These are phyloP conservation scores for Chlorella vulgaris DNA, from an alignment of 139 green algal genomes.

Conservation along the genomic window DNA sequence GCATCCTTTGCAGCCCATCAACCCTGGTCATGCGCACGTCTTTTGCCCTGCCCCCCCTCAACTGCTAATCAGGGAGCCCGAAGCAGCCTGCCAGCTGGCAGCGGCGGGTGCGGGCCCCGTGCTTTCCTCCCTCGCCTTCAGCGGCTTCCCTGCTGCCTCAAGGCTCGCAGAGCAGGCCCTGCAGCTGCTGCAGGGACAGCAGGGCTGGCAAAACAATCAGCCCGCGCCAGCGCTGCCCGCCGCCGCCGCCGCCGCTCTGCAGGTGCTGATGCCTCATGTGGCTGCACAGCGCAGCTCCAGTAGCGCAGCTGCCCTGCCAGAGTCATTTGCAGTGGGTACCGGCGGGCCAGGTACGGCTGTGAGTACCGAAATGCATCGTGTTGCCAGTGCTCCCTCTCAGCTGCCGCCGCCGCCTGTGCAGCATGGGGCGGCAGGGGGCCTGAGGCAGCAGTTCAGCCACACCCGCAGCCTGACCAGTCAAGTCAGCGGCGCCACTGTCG, in stretches of 20 bases:
- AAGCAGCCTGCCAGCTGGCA: not conserved
- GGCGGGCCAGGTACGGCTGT: too few species aligned
- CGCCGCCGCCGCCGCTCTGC: too few species aligned
- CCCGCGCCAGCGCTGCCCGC: too few species aligned
- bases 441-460: too few species aligned
- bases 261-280: not conserved
- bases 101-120: not conserved
- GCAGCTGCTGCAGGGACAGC: not conserved
- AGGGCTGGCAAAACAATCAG: not conserved
- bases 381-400: not conserved
- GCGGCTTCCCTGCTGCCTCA: not conserved
- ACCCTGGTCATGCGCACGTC: too few species aligned
- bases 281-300: not conserved
- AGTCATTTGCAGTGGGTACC: not conserved
- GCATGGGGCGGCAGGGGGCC: not conserved
- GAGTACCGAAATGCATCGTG: too few species aligned
- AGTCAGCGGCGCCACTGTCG: not conserved
- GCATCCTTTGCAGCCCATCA: too few species aligned
- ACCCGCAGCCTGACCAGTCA: not conserved
- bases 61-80: conserved; percentile 5
- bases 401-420: not conserved
- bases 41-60: too few species aligned
- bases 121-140: not conserved
- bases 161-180: conserved; percentile 2
- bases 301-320: not conserved